These are phyloP conservation scores for Neospermospora avenae DNA, from an alignment of 2,329 filamentous ascomycete species.

Conservation along the genomic window DNA sequence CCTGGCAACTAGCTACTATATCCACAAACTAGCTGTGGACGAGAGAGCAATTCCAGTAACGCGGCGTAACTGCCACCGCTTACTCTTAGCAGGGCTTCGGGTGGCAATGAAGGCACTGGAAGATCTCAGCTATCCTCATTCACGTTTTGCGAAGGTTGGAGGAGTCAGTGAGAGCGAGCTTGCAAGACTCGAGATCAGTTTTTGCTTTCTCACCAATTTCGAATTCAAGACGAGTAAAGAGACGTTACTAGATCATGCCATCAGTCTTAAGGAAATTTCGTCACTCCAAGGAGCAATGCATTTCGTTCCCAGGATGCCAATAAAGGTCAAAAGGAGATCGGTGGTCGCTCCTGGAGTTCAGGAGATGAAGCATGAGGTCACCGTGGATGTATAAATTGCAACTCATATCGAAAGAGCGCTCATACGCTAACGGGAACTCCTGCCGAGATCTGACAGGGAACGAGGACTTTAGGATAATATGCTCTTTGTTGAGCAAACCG, in stretches of 20 bases:
- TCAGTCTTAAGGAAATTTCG: conserved; percentile 38
- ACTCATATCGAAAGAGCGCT: conserved; percentile 9
- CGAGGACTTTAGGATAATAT: background rate
- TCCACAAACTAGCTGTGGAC: conserved; percentile 74
- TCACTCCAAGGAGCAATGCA: conserved; percentile 35
- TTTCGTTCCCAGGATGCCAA: conserved; percentile 31
- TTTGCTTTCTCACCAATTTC: conserved; percentile 83
- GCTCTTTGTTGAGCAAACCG: background rate
- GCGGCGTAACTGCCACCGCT: conserved; percentile 77
- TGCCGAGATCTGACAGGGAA: background rate
- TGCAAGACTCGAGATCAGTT: conserved; percentile 81
- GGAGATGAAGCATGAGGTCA: conserved; percentile 29
- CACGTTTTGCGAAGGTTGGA: conserved; percentile 79
- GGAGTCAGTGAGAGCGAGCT: conserved; percentile 82
- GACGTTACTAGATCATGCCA: conserved; percentile 50
- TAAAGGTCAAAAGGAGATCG: conserved; percentile 26
- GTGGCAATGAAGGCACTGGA: conserved; percentile 96
- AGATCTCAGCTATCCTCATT: conserved; percentile 83
- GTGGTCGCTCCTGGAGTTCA: conserved; percentile 18
- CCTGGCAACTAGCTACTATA: conserved; percentile 83
- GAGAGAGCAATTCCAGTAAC: conserved; percentile 80
- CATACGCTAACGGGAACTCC: background rate
- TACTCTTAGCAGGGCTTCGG: conserved; percentile 78
- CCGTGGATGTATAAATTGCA: conserved; percentile 25
- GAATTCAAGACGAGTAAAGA: conserved; percentile 65